Evolutionary conservation across 2,329 filamentous ascomycete genomes (phyloP), one percentile per base, ranked within the genome.

Genomic region (Ophiostoma quercus): DNA sequence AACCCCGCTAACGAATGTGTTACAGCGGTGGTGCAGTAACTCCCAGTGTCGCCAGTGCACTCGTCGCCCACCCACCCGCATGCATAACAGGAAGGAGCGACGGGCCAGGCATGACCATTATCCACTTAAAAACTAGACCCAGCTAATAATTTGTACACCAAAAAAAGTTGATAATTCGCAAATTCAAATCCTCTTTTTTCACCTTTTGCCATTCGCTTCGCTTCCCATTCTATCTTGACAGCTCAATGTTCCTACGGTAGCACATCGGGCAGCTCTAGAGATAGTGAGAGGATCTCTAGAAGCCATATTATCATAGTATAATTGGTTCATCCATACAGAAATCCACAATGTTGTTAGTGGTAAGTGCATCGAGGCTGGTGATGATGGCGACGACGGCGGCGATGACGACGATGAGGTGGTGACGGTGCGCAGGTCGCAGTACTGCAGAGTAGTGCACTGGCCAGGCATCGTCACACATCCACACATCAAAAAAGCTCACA

Each of bases 231-330:
- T 29, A 39, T 34, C 60, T 43, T 68, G 47, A 47, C 68, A 69
- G 73, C 74, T 84, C 84, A 86, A 88, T 88, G 86, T 84, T 80
- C 80, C 77, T 78, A 77, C 85, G 88, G 85, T 91, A 94, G 92
- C 83, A 88, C 80, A 81, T 79, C 82, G 84, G 83, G 82, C 79
- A 85, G 88, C 87, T 91, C 88, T 90, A 89, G 90, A 88, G 89
- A 89, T 89, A 85, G 84, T 88, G 87, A 87, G 85, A 89, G 85
- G 83, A 86, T 90, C 88, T 90, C 88, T 90, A 89, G 88, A 86
- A 87, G 87, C 84, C 83, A 83, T 77, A 85, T 65, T 65, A 65
- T 65, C 62, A 39, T 37, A 22, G 62, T 63, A 65, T 65, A 65
- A 65, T 65, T 41, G 34, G 39, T 65, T 65, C 12, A 34, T 84